phyloP scores from a whole-genome alignment of 75 land plant genomes.

The Cupressus sempervirens region DNA sequence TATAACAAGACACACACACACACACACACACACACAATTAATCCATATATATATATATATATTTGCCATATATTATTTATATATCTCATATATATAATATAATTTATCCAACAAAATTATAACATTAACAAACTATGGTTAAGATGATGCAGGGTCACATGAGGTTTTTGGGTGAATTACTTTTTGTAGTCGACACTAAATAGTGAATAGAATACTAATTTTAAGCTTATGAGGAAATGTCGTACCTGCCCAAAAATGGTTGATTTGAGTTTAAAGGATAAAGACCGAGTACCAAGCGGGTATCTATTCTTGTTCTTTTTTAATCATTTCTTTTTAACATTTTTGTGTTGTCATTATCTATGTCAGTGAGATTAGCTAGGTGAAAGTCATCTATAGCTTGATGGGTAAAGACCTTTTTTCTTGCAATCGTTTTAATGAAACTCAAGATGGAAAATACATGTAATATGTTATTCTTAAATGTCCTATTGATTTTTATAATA shows the following conservation, averaged over 20 bases:
- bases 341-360: background rate
- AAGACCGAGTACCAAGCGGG: background rate
- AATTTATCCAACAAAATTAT: too few relatives aligned
- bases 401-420: background rate
- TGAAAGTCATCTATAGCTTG: background rate
- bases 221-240: background rate
- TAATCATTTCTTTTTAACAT: background rate
- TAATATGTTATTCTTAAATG: conserved; percentile 7
- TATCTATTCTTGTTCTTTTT: background rate
- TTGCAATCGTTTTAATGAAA: background rate
- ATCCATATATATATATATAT: too few relatives aligned
- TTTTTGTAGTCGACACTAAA: background rate
- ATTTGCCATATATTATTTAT: too few relatives aligned
- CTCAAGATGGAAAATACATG: background rate
- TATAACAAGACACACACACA: too few relatives aligned
- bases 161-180: background rate
- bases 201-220: background rate
- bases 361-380: background rate
- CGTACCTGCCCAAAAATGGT: background rate
- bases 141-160: background rate
- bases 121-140: too few relatives aligned
- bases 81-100: too few relatives aligned
- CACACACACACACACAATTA: too few relatives aligned
- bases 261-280: background rate
- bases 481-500: conserved; percentile 10